Conservation (phyloP, 495 filamentous ascomycete species). For the Aspergillus egyptiacus region DNA sequence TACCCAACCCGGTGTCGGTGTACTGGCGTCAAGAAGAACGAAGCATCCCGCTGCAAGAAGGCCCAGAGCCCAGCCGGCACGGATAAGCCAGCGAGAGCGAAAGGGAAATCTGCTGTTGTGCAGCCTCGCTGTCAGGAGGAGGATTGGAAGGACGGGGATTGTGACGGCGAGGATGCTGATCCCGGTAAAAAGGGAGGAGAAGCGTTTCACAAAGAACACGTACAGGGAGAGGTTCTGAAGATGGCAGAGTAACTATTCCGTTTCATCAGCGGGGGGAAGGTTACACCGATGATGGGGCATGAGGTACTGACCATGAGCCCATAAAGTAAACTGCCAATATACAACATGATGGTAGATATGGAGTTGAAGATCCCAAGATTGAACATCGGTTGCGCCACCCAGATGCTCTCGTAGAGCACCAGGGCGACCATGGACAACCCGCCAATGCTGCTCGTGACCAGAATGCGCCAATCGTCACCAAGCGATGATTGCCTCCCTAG, state of each 20-base stretch:
- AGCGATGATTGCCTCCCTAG: conserved; percentile 25
- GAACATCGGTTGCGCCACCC: conserved; percentile 48
- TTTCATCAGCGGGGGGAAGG: not conserved
- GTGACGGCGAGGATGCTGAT: conserved; percentile 48
- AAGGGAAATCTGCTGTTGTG: conserved; percentile 22
- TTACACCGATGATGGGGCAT: not conserved
- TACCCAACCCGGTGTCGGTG: conserved; percentile 42
- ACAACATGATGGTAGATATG: conserved; percentile 25
- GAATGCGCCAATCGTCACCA: conserved; percentile 38
- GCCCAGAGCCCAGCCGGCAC: conserved; percentile 48
- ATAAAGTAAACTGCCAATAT: conserved; percentile 51
- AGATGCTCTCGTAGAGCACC: conserved; percentile 44
- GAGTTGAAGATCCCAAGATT: conserved; percentile 45
- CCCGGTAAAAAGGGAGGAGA: conserved; percentile 49
- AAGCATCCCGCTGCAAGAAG: conserved; percentile 44
- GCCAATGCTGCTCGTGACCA: conserved; percentile 51
- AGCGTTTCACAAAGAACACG: conserved; percentile 53
- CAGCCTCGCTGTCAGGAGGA: conserved; percentile 35
- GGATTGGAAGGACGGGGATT: conserved; percentile 39
- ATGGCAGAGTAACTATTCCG: conserved; percentile 33
- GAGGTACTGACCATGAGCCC: conserved; percentile 39
- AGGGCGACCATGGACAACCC: conserved; percentile 34
- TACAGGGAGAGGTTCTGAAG: conserved; percentile 63
- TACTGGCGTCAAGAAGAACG: conserved; percentile 42
- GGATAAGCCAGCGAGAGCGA: conserved; percentile 48